Evolutionary conservation across 768 basidiomycete genomes (phyloP).

Genomic region (Psilocybe cyanescens): DNA sequence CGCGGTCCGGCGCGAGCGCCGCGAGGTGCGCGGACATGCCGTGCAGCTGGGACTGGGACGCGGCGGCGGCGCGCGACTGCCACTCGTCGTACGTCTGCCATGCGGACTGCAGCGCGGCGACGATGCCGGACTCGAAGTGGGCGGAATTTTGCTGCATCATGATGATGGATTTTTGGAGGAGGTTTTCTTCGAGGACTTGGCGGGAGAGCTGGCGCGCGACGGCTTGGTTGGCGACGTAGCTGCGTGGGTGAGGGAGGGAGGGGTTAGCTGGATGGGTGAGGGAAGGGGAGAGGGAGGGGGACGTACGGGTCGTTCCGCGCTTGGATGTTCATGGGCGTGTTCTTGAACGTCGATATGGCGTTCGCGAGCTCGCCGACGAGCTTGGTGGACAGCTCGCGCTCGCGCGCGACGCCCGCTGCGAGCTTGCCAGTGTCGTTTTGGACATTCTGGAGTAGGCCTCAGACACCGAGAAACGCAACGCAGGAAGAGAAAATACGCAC

Average conservation of each 20-base stretch:
- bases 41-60: constrained; percentile 78
- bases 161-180: constrained; percentile 95
- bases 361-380: constrained; percentile 87
- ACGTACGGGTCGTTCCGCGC: constrained; percentile 84
- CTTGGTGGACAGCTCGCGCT: constrained; percentile 86
- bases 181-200: constrained; percentile 97
- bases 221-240: constrained; percentile 69
- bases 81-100: constrained; percentile 98
- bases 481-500: constrained; percentile 37
- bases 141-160: constrained; percentile 99
- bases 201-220: constrained; percentile 84
- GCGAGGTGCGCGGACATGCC: constrained; percentile 75
- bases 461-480: background rate
- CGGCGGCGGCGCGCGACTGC: constrained; percentile 77
- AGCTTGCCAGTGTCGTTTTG: constrained; percentile 96
- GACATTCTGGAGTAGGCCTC: constrained; percentile 58
- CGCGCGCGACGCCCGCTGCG: constrained; percentile 88
- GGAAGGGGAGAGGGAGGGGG: constrained; percentile 17
- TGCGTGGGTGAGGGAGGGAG: constrained; percentile 22
- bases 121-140: constrained; percentile 96
- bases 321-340: constrained; percentile 87
- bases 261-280: background rate
- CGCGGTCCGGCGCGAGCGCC: constrained; percentile 80
- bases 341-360: constrained; percentile 90
- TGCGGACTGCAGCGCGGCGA: constrained; percentile 92